Evolutionary conservation across 176 grass and related monocot species (phyloP).

Genomic region (Oryza meyeriana): DNA sequence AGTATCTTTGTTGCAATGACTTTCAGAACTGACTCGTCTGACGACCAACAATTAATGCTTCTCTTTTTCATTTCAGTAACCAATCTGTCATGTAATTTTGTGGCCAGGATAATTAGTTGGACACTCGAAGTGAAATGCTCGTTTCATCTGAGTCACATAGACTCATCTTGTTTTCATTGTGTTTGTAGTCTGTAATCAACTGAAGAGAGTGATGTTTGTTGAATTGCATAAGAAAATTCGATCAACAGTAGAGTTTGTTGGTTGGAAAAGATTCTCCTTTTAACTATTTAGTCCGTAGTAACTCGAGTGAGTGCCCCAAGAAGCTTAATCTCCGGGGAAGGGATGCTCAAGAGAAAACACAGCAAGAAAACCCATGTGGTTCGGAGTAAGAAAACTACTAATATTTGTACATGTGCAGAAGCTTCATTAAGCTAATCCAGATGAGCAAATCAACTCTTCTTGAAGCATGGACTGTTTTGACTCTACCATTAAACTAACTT

Average conservation of each 20-base stretch:
- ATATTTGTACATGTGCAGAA: slow-evolving; percentile 40
- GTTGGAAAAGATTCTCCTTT: not conserved
- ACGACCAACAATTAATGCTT: not conserved
- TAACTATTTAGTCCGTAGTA: not conserved
- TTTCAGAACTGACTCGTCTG: not conserved
- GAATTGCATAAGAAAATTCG: not conserved
- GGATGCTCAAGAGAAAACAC: slow-evolving; percentile 25
- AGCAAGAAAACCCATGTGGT: slow-evolving; percentile 29
- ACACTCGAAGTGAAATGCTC: not conserved
- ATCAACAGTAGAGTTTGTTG: not conserved
- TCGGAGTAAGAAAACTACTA: slow-evolving; percentile 34
- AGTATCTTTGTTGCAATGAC: not conserved
- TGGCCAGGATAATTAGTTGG: not conserved
- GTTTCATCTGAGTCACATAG: not conserved
- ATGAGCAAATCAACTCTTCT: slow-evolving; percentile 24
- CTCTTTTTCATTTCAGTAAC: not conserved
- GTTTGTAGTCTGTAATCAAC: not conserved
- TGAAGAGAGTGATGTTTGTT: not conserved
- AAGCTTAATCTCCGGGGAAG: slow-evolving; percentile 38
- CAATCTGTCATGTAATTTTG: not conserved
- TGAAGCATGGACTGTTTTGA: slow-evolving; percentile 31
- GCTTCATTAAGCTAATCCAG: slow-evolving; percentile 55
- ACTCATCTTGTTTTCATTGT: not conserved
- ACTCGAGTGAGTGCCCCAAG: slow-evolving; percentile 22
- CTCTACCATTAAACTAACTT: slow-evolving; percentile 12